Percentiles rank a stretch among this genome's conserved stretches.
Conservation (phyloP, 2,329 filamentous ascomycete genomes). For the Fusarium sterilihyphosum region DNA sequence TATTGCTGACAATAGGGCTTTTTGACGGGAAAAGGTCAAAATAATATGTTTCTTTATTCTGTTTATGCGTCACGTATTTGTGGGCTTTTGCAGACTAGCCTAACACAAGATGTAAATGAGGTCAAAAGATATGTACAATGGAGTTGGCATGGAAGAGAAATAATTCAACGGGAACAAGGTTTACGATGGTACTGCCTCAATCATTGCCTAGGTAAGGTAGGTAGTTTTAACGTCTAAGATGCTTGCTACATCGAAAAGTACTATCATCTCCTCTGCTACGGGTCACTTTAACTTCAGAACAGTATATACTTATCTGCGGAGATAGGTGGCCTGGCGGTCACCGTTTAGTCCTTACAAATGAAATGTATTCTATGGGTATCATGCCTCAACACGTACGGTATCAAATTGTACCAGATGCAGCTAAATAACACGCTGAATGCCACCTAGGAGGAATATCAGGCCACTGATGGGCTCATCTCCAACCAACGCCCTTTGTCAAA, state of each 20-base stretch:
- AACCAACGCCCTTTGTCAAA: constrained; percentile 26
- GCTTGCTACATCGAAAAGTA: not conserved
- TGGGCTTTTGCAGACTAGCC: not conserved
- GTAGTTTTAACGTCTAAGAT: not conserved
- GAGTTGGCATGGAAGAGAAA: not conserved
- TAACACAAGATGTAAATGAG: too few relatives aligned
- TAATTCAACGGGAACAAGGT: not conserved
- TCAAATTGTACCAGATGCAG: constrained; percentile 21
- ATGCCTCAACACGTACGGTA: constrained; percentile 26
- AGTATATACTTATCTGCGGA: not conserved
- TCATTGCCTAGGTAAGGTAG: too few relatives aligned
- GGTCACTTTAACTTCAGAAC: not conserved
- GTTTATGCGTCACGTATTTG: not conserved
- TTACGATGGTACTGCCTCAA: not conserved
- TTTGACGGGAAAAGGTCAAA: not conserved
- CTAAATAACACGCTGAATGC: constrained; percentile 35
- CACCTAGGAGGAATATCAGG: constrained; percentile 4
- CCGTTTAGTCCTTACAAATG: constrained; percentile 2
- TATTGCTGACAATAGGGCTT: not conserved
- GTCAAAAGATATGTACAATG: not conserved
- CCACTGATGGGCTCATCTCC: constrained; percentile 5
- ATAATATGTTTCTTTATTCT: not conserved
- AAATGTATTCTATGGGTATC: constrained; percentile 39
- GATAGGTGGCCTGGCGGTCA: not conserved
- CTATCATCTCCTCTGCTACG: not conserved